Percentiles rank a stretch among this genome's conserved stretches.
Evolutionary conservation across 495 filamentous ascomycete genomes (phyloP).

Genomic region (Chaetomium cochliodes): DNA sequence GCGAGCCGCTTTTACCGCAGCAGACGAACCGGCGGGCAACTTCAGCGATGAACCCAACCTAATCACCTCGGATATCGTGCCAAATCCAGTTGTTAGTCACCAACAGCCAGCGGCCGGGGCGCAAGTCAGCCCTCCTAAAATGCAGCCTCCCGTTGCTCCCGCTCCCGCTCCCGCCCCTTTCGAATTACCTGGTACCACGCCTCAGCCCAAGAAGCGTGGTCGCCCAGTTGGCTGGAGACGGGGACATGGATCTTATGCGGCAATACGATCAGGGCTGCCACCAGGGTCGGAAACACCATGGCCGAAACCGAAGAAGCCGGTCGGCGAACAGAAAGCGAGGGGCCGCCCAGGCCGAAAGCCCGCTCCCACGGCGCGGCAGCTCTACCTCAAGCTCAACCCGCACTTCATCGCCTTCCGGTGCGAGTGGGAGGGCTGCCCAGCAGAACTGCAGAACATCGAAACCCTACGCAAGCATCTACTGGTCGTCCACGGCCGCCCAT

Average conservation of each 20-base stretch:
- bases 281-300: constrained; percentile 14
- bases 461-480: constrained; percentile 66
- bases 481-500: constrained; percentile 48
- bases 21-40: background rate
- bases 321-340: constrained; percentile 25
- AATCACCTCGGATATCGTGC: constrained; percentile 19
- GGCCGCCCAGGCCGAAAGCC: constrained; percentile 29
- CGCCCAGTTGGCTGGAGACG: constrained; percentile 33
- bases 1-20: background rate
- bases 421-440: constrained; percentile 54
- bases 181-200: background rate
- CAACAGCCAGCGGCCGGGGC: background rate
- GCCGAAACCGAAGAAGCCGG: constrained; percentile 24
- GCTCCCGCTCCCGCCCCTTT: background rate
- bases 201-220: constrained; percentile 34
- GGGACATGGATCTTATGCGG: constrained; percentile 27
- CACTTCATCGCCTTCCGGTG: constrained; percentile 36
- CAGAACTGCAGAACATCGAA: constrained; percentile 72
- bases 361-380: constrained; percentile 25
- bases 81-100: background rate
- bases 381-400: constrained; percentile 30
- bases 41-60: constrained; percentile 7
- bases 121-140: background rate
- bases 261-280: constrained; percentile 4
- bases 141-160: background rate